Conservation (phyloP, 2,329 filamentous ascomycete genomes). For the Ophiostoma himal-ulmi region DNA sequence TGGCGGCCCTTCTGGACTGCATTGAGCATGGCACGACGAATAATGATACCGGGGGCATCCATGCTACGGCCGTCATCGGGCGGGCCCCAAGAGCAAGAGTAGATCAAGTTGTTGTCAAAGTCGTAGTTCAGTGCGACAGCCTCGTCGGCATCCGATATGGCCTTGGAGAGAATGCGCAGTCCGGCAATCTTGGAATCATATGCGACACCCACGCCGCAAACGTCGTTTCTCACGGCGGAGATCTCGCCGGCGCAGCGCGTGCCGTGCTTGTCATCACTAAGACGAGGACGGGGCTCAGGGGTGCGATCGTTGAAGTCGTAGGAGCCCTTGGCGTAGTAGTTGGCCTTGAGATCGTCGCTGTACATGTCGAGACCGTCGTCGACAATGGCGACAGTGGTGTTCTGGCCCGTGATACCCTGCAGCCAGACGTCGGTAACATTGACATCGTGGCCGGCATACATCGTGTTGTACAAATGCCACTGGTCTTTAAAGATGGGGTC, state of each 20-base stretch:
- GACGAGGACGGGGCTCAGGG: slow-evolving; percentile 70
- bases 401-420: slow-evolving; percentile 82
- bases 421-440: slow-evolving; percentile 95
- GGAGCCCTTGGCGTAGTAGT: slow-evolving; percentile 89
- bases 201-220: slow-evolving; percentile 92
- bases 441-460: slow-evolving; percentile 79
- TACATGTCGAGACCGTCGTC: slow-evolving; percentile 96
- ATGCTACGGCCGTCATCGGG: slow-evolving; percentile 89
- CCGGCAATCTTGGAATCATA: slow-evolving; percentile 88
- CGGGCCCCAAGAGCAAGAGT: slow-evolving; percentile 97
- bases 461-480: slow-evolving; percentile 88
- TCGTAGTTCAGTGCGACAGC: slow-evolving; percentile 88
- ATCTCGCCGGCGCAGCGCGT: slow-evolving; percentile 95
- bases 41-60: slow-evolving; percentile 86
- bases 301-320: slow-evolving; percentile 92
- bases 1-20: slow-evolving; percentile 81
- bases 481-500: slow-evolving; percentile 92
- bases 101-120: slow-evolving; percentile 88
- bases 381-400: slow-evolving; percentile 85
- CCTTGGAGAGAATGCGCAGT: slow-evolving; percentile 83
- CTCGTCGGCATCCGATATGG: slow-evolving; percentile 89
- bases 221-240: slow-evolving; percentile 82
- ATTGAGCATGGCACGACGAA: slow-evolving; percentile 84
- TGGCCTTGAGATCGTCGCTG: slow-evolving; percentile 83
- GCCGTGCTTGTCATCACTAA: slow-evolving; percentile 82